Conservation (phyloP, 352 stramenopile genomes). For the Phytophthora pseudosyringae region DNA sequence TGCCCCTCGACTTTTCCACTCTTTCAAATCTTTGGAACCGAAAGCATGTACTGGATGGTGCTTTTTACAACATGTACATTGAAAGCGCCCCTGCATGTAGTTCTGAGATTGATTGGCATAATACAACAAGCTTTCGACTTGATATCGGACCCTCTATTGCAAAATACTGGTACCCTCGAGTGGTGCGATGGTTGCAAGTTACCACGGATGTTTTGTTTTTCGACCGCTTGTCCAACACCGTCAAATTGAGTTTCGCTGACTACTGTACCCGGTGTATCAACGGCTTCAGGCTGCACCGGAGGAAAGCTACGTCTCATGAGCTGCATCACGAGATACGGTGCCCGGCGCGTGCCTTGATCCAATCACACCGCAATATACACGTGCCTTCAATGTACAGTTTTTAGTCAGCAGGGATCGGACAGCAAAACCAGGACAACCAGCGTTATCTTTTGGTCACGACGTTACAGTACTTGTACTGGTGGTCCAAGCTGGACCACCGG, state of each 20-base stretch:
- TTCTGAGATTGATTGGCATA: neutral
- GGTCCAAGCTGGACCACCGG: conserved; percentile 8
- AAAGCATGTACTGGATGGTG: conserved; percentile 11
- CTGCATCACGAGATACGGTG: conserved; percentile 26
- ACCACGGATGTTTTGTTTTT: no score
- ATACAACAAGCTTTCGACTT: neutral
- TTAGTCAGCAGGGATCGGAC: conserved; percentile 12
- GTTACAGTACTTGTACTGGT: neutral
- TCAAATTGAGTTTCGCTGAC: neutral
- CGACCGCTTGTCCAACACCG: neutral
- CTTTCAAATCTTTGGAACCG: conserved; percentile 16
- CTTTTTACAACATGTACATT: conserved; percentile 5
- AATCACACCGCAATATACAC: conserved; percentile 18
- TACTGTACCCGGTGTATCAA: neutral
- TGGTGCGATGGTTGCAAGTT: no score
- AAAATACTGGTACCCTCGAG: no score
- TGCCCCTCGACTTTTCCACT: conserved; percentile 5
- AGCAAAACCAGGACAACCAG: conserved; percentile 26
- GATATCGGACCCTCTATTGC: neutral
- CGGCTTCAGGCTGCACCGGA: conserved; percentile 14
- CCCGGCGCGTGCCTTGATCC: conserved; percentile 26
- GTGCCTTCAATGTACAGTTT: conserved; percentile 30
- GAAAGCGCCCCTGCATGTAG: neutral
- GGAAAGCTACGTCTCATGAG: conserved; percentile 12
- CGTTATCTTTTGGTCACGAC: no score